Evolutionary conservation across 2,329 filamentous ascomycete species (phyloP), one percentile per base, ranked within the genome.

Genomic region (Nemania sp.): DNA sequence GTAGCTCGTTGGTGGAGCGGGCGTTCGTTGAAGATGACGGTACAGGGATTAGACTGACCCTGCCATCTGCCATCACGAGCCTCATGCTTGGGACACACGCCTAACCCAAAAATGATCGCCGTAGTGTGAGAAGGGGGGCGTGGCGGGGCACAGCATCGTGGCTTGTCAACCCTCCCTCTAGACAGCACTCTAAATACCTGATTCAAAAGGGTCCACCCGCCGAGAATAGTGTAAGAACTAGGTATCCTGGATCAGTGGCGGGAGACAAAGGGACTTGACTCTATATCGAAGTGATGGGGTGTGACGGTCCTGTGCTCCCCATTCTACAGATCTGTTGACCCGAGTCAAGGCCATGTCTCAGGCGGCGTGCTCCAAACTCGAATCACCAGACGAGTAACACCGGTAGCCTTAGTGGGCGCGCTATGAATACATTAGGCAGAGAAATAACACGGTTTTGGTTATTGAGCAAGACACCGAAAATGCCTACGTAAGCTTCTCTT

Each of bases 71-170:
- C 42, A 49, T 57, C 54, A 57, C 50, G 54, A 57, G 54, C 54
- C 54, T 46, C 54, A 54, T 15, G n/a, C 42, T 46, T 39, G 2
- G 23, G 22, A 34, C 33, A 28, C 49, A 56, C 39, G 49, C 53
- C 31, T 56, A 43, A 20, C 33, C 42, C 40, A n/a, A 52, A 52
- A 45, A 40, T 53, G 53, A 45, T 52, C 34, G 36, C 23, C 14
- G 4, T 26, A 6, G 33, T 41, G 47, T 37, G 23, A 40, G 23
- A 39, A 15, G 43, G 43, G 43, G 48, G 39, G 46, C 41, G 17
- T 12, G 43, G 48, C 48, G 37, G 53, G 48, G 49, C 53, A 49
- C 49, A 24, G 49, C 53, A 56, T 19, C 22, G 53, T 52, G 53
- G 53, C 53, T 56, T 31, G 31, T 52, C 46, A 26, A 24, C 22